Base-by-base conservation (phyloP, 306 rosid species). In the Quercus dentata region DNA sequence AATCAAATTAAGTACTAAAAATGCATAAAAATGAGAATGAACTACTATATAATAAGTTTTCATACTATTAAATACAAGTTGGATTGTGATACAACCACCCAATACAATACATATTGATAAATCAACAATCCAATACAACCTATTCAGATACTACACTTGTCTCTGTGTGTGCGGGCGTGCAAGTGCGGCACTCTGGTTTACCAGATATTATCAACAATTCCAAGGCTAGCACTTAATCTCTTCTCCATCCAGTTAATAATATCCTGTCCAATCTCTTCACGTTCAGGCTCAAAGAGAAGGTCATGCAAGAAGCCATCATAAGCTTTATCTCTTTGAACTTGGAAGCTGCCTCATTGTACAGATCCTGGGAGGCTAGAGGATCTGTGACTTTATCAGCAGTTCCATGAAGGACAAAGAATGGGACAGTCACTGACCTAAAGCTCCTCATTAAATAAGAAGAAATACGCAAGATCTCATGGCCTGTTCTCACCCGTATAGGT, bases 361-460 rank as follows among this genome's bases (percentile, higher is more conserved):
- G 88, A 77, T 96, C 98, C 69, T 87, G 87, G 17, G 99, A 91
- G 74, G 99, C 99, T 56, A 90, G 82, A 3, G 99, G 98, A 87
- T 96, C 99, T 0, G 99, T 96, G 58, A 96, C 99, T 73, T 86
- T 91, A 81, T 96, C 99, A 20, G 99, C 97, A 56, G 98, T 96
- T 73, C 99, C 99, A 28, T 96, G 99, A 62, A 96, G 93, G 52
- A 96, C 98, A 31, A 93, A 93, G 94, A 96, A 96, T 51, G 99
- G 99, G 69, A 96, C 93, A 0, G 88, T 93, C 78, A 96, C 92
- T 8, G 88, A 84, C 86, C 87, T 89, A 35, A 96, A 85, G 89
- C 88, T 91, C 64, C 92, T 80, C 79, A 73, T 89, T 41, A 96
- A 80, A 74, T 88, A 86, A 0, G 97, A 82, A 4, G 99, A 91